These are phyloP conservation scores for Aspergillus tamarii DNA, from an alignment of 2,329 filamentous ascomycete genomes.

Conservation along the genomic window DNA sequence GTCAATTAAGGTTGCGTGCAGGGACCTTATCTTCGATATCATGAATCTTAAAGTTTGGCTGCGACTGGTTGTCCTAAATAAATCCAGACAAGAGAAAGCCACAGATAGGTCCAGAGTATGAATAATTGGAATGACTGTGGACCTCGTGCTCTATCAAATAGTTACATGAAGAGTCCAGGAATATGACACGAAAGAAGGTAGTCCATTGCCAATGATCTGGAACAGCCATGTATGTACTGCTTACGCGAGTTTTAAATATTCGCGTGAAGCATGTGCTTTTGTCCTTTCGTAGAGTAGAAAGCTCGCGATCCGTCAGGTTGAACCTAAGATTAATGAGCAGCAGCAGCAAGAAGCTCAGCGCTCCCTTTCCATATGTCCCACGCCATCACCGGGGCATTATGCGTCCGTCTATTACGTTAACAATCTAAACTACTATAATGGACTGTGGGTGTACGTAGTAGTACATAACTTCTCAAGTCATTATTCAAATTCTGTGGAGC, in stretches of 20 bases:
- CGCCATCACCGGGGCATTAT: background rate
- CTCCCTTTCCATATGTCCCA: background rate
- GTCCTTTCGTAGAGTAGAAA: background rate
- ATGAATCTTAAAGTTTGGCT: too few relatives aligned
- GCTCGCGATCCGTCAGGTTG: background rate
- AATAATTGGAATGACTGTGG: too few relatives aligned
- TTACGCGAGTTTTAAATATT: too few relatives aligned
- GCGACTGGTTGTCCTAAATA: too few relatives aligned
- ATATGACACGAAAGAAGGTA: too few relatives aligned
- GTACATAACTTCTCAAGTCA: constrained; percentile 4
- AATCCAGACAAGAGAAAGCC: too few relatives aligned
- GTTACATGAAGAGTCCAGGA: too few relatives aligned
- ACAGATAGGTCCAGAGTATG: too few relatives aligned
- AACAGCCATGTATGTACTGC: too few relatives aligned
- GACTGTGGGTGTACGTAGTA: background rate
- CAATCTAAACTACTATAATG: background rate
- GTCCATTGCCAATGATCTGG: too few relatives aligned
- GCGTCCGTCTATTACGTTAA: background rate
- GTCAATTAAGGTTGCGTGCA: background rate
- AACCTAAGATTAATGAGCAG: background rate
- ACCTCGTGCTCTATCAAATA: too few relatives aligned
- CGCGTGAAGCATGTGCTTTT: background rate
- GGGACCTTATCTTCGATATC: background rate
- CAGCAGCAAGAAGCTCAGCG: background rate
- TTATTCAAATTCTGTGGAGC: background rate